Evolutionary conservation across 2,329 filamentous ascomycete species (phyloP).

Genomic region (Bretziella fagacearum): DNA sequence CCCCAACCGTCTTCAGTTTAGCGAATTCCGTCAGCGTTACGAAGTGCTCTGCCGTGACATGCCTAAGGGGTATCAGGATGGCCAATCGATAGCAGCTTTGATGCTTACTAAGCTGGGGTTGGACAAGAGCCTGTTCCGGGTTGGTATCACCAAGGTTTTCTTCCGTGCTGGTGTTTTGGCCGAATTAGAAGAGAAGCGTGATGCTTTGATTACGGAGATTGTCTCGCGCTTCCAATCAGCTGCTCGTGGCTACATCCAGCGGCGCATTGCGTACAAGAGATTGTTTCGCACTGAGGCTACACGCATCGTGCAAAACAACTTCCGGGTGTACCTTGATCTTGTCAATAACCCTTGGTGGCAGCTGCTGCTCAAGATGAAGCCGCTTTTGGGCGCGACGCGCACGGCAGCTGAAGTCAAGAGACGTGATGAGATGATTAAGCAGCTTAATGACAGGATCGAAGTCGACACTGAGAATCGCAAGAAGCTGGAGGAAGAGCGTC

Average conservation of each 20-base stretch:
- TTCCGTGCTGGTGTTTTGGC: constrained; percentile 92
- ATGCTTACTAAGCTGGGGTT: constrained; percentile 83
- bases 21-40: constrained; percentile 88
- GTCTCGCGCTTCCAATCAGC: constrained; percentile 87
- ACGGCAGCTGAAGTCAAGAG: constrained; percentile 90
- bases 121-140: constrained; percentile 73
- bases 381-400: constrained; percentile 76
- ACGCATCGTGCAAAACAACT: constrained; percentile 85
- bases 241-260: constrained; percentile 74
- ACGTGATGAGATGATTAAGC: constrained; percentile 80
- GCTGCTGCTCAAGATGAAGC: constrained; percentile 86
- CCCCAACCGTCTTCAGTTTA: constrained; percentile 79
- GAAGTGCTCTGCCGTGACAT: constrained; percentile 82
- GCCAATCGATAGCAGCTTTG: constrained; percentile 64
- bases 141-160: constrained; percentile 94
- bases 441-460: constrained; percentile 69
- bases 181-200: constrained; percentile 89
- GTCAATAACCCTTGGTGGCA: constrained; percentile 96
- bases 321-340: constrained; percentile 77
- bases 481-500: constrained; percentile 75
- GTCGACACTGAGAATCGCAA: constrained; percentile 58
- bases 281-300: constrained; percentile 91
- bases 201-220: constrained; percentile 82
- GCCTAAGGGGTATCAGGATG: constrained; percentile 80
- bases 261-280: constrained; percentile 78